Conservation (phyloP, 2,329 filamentous ascomycete genomes). For the Fusarium transvaalense region DNA sequence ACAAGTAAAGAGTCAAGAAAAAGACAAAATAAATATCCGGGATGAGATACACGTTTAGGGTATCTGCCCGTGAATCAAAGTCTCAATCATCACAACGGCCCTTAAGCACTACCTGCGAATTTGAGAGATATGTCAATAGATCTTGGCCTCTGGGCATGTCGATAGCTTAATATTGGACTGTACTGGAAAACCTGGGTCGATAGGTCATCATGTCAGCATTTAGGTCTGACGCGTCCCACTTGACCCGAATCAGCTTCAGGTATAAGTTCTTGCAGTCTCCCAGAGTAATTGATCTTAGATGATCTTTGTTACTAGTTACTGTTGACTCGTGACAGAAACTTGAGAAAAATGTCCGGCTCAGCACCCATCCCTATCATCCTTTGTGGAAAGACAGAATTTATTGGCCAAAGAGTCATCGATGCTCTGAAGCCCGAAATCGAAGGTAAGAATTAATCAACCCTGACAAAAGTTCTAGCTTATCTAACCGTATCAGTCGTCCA, state of each 20-base stretch:
- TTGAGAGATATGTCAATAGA: neutral
- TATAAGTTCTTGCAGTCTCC: neutral
- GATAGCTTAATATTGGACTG: fast-evolving
- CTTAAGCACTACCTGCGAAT: neutral
- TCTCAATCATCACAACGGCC: neutral
- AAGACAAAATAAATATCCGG: too few species aligned
- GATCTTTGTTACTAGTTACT: fast-evolving
- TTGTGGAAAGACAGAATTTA: slow-evolving; percentile 32
- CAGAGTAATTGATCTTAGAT: fast-evolving
- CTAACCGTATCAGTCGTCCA: slow-evolving; percentile 14
- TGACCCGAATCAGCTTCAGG: too few species aligned
- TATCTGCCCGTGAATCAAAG: neutral
- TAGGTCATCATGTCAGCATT: neutral
- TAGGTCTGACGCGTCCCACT: neutral
- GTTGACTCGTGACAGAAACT: neutral
- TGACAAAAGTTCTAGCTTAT: fast-evolving
- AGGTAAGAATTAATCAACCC: neutral
- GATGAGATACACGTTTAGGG: neutral
- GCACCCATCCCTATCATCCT: slow-evolving; percentile 26
- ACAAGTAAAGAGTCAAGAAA: too few species aligned
- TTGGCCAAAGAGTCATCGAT: slow-evolving; percentile 19
- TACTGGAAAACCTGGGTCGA: neutral
- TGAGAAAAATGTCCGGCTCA: neutral
- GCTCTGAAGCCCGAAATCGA: slow-evolving; percentile 34
- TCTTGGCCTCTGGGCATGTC: neutral